Percentiles rank a stretch among this genome's conserved stretches.
phyloP scores from a whole-genome alignment of 1,284 basidiomycete species.

The Apiotrichum sp. region DNA sequence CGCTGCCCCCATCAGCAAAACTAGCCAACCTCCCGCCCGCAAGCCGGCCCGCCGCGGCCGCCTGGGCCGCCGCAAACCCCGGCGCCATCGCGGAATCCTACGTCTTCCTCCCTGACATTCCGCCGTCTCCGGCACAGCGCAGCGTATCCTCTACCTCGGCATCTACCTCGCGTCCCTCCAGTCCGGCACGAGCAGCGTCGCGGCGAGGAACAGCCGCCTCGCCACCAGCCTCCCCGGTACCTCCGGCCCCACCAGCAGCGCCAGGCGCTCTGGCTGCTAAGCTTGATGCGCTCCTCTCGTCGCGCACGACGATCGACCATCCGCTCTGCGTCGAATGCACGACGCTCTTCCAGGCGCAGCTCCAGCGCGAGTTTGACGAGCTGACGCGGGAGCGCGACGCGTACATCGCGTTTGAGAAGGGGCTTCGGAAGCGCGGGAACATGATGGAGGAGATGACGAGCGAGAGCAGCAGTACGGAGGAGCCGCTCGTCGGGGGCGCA shows the following conservation, averaged over 20 bases:
- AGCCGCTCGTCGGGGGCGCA: conserved; percentile 43
- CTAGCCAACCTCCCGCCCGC: conserved; percentile 56
- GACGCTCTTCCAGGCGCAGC: conserved; percentile 66
- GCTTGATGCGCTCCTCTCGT: conserved; percentile 71
- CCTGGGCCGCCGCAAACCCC: conserved; percentile 52
- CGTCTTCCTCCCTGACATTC: conserved; percentile 71
- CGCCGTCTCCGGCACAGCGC: not conserved
- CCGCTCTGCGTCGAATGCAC: conserved; percentile 94
- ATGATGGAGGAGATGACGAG: conserved; percentile 11
- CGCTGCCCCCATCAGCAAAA: conserved; percentile 53
- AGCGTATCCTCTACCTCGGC: not conserved
- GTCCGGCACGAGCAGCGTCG: conserved; percentile 20
- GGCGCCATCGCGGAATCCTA: conserved; percentile 67
- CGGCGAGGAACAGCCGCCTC: not conserved
- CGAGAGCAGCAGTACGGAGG: conserved; percentile 51
- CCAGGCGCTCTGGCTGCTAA: conserved; percentile 24
- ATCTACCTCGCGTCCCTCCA: conserved; percentile 53
- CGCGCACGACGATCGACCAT: conserved; percentile 80
- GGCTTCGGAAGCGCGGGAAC: conserved; percentile 49
- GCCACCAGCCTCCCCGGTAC: not conserved
- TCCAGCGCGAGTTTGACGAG: conserved; percentile 80
- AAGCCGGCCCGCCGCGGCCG: conserved; percentile 31
- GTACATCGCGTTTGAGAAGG: conserved; percentile 84
- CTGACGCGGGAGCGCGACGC: conserved; percentile 86
- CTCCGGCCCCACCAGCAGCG: conserved; percentile 25